Base-by-base conservation (phyloP, 176 grass and related monocot genomes). In the Bothriochloa decipiens region DNA sequence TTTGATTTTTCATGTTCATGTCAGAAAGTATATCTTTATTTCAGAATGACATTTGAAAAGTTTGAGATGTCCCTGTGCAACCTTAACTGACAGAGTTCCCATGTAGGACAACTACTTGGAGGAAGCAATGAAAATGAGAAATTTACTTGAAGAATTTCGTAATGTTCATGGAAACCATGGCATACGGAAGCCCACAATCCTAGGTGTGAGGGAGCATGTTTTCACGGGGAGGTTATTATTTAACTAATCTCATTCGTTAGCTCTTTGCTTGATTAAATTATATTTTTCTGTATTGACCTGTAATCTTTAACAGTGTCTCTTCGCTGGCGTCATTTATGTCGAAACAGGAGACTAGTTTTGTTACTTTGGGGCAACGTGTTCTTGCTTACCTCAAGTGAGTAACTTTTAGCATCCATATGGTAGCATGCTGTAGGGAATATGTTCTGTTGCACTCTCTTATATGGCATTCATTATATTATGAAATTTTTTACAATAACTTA, bases 101-200 rank as follows among this genome's bases (percentile, higher is more conserved):
- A 29, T 27, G 1, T 86, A 98, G 96, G 96, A 98, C 13, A 98
- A 98, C 75, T 98, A 98, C 79, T 82, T 98, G 41, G 96, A 98
- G 87, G 96, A 98, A 74, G 96, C 96, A 36, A 86, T 98, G 91
- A 98, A 98, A 87, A 90, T 98, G 91, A 90, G 96, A 86, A 98
- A 98, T 89, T 89, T 98, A 70, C 96, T 98, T 49, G 96, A 98
- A 80, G 96, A 98, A 81, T 95, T 98, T 68, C 68, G 8, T 70
- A 70, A 70, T 57, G 20, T 37, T 70, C 46, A 73, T 88, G 87
- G 61, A 84, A 92, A 88, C 22, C 91, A 95, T 87, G 92, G 91
- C 58, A 88, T 95, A 68, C 83, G 70, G 23, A 20, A 64, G 65
- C 96, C 96, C 11, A 98, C 91, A 32, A 98, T 98, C 83, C 91